A percentile compares a stretch with the other conserved stretches of the same genome.
phyloP scores from a whole-genome alignment of 2,329 filamentous ascomycete genomes.

The Coniochaeta pulveracea region DNA sequence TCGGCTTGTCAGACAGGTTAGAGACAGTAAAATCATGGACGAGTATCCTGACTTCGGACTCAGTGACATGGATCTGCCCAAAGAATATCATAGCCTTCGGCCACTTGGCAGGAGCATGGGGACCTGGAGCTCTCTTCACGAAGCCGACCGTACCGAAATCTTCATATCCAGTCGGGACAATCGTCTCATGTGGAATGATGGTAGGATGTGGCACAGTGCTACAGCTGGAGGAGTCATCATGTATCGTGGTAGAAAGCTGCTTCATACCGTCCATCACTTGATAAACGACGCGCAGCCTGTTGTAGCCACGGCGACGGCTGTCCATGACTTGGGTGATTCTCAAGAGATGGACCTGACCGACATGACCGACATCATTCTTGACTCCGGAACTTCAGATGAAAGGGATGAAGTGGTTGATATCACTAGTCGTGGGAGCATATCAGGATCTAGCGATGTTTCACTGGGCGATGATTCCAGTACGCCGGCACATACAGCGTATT shows the following conservation, averaged over 20 bases:
- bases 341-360: conserved; percentile 6
- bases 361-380: conserved; percentile 4
- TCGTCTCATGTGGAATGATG: neutral
- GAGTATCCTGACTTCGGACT: conserved; percentile 6
- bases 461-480: neutral
- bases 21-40: conserved; percentile 5
- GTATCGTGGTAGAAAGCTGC: neutral
- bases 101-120: neutral
- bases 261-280: neutral
- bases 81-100: conserved; percentile 6
- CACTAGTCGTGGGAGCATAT: conserved; percentile 5
- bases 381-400: too few relatives aligned
- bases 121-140: neutral
- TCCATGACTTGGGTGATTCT: neutral
- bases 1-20: conserved; percentile 5
- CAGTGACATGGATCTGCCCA: conserved; percentile 4
- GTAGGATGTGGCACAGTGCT: neutral
- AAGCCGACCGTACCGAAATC: neutral
- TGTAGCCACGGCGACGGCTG: neutral
- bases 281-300: neutral
- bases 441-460: neutral
- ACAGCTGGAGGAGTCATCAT: neutral
- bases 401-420: conserved; percentile 4
- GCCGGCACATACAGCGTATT: neutral
- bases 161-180: neutral